phyloP scores from a whole-genome alignment of 2,329 filamentous ascomycete genomes.

The Diplodia sapinea region DNA sequence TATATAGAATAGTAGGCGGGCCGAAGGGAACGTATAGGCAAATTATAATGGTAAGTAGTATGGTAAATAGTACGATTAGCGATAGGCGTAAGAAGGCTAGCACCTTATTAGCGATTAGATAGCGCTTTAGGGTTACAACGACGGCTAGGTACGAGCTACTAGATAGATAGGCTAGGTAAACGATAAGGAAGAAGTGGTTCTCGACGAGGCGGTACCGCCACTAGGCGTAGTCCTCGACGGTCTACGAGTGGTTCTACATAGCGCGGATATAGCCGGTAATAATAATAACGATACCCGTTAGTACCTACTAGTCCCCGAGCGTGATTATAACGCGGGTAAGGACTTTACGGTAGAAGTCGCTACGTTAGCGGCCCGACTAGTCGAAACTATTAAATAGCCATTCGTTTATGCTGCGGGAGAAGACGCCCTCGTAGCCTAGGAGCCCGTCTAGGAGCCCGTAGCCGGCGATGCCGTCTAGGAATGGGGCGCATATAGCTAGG shows the following conservation, averaged over 20 bases:
- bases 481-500: slow-evolving; percentile 43
- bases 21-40: slow-evolving; percentile 36
- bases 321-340: slow-evolving; percentile 43
- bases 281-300: slow-evolving; percentile 41
- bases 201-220: slow-evolving; percentile 6
- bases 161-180: slow-evolving; percentile 42
- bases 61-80: slow-evolving; percentile 40
- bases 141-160: slow-evolving; percentile 43
- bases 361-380: slow-evolving; percentile 35
- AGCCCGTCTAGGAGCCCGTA: neutral
- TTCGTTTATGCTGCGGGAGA: slow-evolving; percentile 32
- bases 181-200: slow-evolving; percentile 34
- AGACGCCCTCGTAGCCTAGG: neutral
- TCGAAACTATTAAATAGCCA: slow-evolving; percentile 38
- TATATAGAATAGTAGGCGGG: neutral
- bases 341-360: slow-evolving; percentile 38
- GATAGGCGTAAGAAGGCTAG: slow-evolving; percentile 41
- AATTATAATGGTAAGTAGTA: slow-evolving; percentile 41
- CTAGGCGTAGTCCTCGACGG: neutral
- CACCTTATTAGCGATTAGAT: slow-evolving; percentile 41
- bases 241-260: neutral
- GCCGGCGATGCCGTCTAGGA: slow-evolving; percentile 42
- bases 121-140: slow-evolving; percentile 42
- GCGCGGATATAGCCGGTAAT: slow-evolving; percentile 37
- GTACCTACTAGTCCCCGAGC: slow-evolving; percentile 42